Conservation (phyloP, 2,329 filamentous ascomycete genomes). For the Sporothrix pseudoabietina region DNA sequence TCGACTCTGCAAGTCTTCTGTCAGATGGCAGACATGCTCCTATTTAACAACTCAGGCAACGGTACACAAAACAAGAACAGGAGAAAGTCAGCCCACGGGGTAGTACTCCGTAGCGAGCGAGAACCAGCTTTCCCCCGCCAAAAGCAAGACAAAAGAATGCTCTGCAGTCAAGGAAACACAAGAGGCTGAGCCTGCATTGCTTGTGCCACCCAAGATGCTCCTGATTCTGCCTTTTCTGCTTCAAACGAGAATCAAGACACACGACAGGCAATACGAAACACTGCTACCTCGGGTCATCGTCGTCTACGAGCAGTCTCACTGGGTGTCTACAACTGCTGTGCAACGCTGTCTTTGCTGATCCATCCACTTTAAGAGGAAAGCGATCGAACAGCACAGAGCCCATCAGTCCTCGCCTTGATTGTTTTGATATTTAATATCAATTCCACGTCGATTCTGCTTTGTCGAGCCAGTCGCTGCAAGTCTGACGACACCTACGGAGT, state of each 20-base stretch:
- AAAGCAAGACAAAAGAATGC: background rate
- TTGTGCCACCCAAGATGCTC: background rate
- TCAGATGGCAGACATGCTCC: background rate
- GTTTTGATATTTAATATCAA: too few species aligned
- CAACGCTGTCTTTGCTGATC: background rate
- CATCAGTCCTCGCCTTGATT: background rate
- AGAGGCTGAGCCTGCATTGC: conserved; percentile 22
- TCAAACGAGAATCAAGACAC: background rate
- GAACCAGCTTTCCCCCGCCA: background rate
- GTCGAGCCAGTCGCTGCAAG: conserved; percentile 4
- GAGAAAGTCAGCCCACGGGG: background rate
- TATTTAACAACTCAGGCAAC: background rate
- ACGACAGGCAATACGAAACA: conserved; percentile 18
- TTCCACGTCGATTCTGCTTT: background rate
- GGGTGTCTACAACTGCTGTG: background rate
- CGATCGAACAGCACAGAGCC: too few species aligned
- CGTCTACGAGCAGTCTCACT: background rate
- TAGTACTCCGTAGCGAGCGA: background rate
- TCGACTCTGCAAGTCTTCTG: background rate
- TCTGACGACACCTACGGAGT: background rate
- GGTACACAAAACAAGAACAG: background rate
- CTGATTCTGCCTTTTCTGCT: background rate
- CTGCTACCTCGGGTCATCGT: background rate
- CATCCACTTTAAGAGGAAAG: too few species aligned
- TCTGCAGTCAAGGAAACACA: background rate